Conservation (phyloP, 306 rosid genomes). For the Argentina anserina region DNA sequence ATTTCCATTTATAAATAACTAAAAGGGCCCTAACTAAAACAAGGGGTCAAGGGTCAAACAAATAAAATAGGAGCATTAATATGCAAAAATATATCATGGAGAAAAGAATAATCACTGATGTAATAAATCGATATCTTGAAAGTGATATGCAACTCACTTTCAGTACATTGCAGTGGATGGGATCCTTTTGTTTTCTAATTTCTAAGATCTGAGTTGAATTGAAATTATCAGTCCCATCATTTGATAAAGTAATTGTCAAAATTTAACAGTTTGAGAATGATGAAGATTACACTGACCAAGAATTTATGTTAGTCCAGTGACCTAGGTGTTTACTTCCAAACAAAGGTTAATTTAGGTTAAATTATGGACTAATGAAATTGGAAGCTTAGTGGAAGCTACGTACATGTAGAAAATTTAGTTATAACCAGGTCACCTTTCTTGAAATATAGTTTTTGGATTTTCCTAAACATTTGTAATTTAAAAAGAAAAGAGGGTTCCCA, state of each 20-base stretch:
- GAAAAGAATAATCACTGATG: neutral
- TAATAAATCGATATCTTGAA: neutral
- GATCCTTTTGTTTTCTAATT: neutral
- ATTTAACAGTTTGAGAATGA: neutral
- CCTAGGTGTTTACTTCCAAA: neutral
- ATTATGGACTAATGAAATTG: neutral
- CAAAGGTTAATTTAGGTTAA: neutral
- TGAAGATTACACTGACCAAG: conserved; percentile 10
- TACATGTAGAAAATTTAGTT: conserved; percentile 21
- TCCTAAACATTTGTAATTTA: neutral
- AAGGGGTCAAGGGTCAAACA: neutral
- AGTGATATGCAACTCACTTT: neutral
- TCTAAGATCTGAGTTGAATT: neutral
- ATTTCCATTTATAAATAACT: neutral
- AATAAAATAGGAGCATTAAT: neutral
- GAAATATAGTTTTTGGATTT: conserved; percentile 5
- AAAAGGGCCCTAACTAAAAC: too few relatives aligned
- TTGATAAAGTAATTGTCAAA: neutral
- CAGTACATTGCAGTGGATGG: neutral
- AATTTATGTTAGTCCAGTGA: neutral
- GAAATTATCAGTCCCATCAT: neutral
- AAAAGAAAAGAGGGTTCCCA: neutral
- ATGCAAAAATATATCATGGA: neutral
- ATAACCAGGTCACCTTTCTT: conserved; percentile 5
- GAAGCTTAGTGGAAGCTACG: conserved; percentile 36